Base-by-base conservation (phyloP, 108 stramenopile species). In the Discostella pseudostelligera region DNA sequence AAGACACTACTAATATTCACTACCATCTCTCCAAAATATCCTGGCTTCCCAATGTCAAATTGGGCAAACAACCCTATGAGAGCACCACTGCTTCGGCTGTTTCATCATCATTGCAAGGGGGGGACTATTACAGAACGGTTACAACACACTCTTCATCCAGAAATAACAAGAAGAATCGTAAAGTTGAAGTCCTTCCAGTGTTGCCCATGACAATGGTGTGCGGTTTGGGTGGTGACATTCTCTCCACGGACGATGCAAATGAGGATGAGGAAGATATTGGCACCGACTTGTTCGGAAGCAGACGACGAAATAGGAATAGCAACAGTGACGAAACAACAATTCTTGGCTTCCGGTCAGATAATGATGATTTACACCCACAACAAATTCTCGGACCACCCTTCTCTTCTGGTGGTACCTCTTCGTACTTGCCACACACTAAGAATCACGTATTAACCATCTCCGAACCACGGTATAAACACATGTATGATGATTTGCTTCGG, bases 171-270 rank as follows among this genome's bases (percentile, higher is more conserved):
- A 14, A 19, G 20, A n/a, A 36, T 36, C 60, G 13, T 25, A 49
- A 57, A 16, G 24, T 63, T 12, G 62, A 71, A 37, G 28, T 63
- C 25, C 26, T 71, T 11, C 70, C 70, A 2, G 70, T 71, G 24
- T 11, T 71, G n/a, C 70, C 70, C 9, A 57, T 71, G 70, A 63
- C 32, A 11, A 71, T 71, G 70, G 70, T 71, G 5, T 54, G 53
- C 21, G 70, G 70, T 21, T n/a, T 71, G 20, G 62, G 46, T 22
- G 59, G 61, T 5, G 16, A 57, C 10, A 12, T 46, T 7, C 0
- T 12, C 5, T 32, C 32, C 32, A 32, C 3, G 32, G 5, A 4
- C 5, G 32, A 32, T 32, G 32, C 3, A 32, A 5, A 37, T 21
- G 50, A 43, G 8, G 56, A 58, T 26, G 44, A 21, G 20, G 26